These are phyloP conservation scores for Quercus aquifolioides DNA, from an alignment of 306 rosid genomes.

Conservation along the genomic window DNA sequence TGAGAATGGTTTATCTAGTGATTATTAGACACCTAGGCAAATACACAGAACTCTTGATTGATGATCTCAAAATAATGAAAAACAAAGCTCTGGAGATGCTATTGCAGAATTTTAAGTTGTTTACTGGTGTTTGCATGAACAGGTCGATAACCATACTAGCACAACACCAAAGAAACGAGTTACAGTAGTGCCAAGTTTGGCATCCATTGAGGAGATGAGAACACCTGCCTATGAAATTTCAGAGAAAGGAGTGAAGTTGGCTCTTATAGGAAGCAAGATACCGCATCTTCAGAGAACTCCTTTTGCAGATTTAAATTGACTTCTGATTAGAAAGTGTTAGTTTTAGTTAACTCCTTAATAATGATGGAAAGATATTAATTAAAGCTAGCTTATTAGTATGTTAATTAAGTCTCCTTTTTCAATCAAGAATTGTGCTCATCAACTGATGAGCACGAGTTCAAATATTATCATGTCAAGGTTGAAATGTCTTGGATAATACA, in stretches of 20 bases:
- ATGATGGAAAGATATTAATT: background rate
- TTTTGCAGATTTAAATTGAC: constrained; percentile 59
- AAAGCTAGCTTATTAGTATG: background rate
- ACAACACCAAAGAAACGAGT: constrained; percentile 34
- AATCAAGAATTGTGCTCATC: constrained; percentile 36
- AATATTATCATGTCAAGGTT: background rate
- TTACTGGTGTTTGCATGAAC: constrained; percentile 8
- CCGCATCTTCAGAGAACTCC: constrained; percentile 55
- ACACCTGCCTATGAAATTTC: constrained; percentile 22
- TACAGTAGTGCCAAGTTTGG: constrained; percentile 55
- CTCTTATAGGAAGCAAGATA: constrained; percentile 44
- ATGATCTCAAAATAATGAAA: background rate
- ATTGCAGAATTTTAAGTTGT: background rate
- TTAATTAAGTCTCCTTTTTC: background rate
- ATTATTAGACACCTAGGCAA: no score
- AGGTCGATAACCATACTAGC: constrained; percentile 57
- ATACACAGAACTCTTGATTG: background rate
- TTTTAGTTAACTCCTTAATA: background rate
- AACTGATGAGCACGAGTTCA: constrained; percentile 40
- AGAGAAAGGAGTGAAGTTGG: constrained; percentile 31
- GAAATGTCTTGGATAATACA: no score
- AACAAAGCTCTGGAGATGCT: background rate
- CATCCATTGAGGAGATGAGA: constrained; percentile 75
- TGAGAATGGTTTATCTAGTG: no score
- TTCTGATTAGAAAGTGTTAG: background rate